Evolutionary conservation across 2,329 filamentous ascomycete species (phyloP).

Genomic region (Lasiodiplodia citricola): DNA sequence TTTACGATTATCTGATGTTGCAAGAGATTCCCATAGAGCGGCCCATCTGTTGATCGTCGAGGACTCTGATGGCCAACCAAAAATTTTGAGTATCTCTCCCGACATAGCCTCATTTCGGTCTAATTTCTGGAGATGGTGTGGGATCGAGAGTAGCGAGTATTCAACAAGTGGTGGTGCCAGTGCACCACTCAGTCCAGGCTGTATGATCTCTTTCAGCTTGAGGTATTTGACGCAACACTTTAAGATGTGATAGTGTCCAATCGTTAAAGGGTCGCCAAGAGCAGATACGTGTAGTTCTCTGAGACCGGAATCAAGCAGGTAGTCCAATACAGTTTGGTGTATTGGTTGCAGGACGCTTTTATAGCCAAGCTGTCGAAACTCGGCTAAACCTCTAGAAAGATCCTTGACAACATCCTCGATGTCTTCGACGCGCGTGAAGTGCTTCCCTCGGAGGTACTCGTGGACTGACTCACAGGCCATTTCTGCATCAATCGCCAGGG

Average conservation of each 20-base stretch:
- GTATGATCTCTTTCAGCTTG: neutral
- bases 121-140: neutral
- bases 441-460: neutral
- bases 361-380: neutral
- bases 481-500: neutral
- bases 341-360: neutral
- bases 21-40: neutral
- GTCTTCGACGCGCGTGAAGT: neutral
- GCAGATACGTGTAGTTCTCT: accelerated
- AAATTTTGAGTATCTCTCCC: neutral
- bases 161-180: neutral
- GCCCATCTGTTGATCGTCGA: neutral
- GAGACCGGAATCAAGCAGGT: neutral
- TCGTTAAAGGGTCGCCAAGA: accelerated
- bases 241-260: neutral
- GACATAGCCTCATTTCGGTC: no score
- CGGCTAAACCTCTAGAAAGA: neutral
- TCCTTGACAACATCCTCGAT: neutral
- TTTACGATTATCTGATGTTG: no score
- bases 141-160: neutral
- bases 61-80: neutral
- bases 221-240: neutral
- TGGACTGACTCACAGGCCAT: neutral
- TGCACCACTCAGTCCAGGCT: accelerated
- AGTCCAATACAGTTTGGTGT: neutral